phyloP scores from a whole-genome alignment of 2,329 filamentous ascomycete genomes.

The Fusarium albidum region DNA sequence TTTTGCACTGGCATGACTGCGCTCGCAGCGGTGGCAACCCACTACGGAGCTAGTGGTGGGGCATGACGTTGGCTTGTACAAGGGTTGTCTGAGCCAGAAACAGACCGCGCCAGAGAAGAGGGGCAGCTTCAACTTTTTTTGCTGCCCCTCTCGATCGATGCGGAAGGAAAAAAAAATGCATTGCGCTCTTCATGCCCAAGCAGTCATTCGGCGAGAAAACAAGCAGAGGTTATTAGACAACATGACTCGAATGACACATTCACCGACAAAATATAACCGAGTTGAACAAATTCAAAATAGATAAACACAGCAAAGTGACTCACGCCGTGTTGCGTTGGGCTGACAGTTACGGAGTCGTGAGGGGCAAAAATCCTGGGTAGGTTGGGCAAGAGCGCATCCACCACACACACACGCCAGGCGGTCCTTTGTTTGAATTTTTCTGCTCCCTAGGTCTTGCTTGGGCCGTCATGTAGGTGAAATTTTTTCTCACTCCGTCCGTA shows the following conservation, averaged over 20 bases:
- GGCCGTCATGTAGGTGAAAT: constrained; percentile 32
- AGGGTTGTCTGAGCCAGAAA: constrained; percentile 34
- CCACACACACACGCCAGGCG: constrained; percentile 30
- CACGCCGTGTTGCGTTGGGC: constrained; percentile 42
- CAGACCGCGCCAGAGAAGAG: constrained; percentile 35
- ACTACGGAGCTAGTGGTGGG: constrained; percentile 36
- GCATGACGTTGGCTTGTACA: constrained; percentile 44
- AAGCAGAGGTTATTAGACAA: background rate
- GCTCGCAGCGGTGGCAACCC: constrained; percentile 39
- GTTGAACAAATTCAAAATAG: constrained; percentile 4
- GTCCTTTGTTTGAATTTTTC: constrained; percentile 35
- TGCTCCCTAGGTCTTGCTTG: constrained; percentile 14
- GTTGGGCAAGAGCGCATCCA: constrained; percentile 42
- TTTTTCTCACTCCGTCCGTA: too few relatives aligned
- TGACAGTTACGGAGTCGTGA: constrained; percentile 37
- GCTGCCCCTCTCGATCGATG: constrained; percentile 30
- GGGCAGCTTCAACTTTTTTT: too few relatives aligned
- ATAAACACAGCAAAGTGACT: constrained; percentile 31
- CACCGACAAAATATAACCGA: background rate
- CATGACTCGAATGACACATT: constrained; percentile 2
- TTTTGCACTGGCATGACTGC: constrained; percentile 27
- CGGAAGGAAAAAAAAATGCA: background rate
- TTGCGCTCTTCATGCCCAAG: background rate
- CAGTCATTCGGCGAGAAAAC: constrained; percentile 4
- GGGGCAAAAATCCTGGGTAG: constrained; percentile 39